Evolutionary conservation across 2,329 filamentous ascomycete genomes (phyloP).

Genomic region (Aspergillus aculeatinus): DNA sequence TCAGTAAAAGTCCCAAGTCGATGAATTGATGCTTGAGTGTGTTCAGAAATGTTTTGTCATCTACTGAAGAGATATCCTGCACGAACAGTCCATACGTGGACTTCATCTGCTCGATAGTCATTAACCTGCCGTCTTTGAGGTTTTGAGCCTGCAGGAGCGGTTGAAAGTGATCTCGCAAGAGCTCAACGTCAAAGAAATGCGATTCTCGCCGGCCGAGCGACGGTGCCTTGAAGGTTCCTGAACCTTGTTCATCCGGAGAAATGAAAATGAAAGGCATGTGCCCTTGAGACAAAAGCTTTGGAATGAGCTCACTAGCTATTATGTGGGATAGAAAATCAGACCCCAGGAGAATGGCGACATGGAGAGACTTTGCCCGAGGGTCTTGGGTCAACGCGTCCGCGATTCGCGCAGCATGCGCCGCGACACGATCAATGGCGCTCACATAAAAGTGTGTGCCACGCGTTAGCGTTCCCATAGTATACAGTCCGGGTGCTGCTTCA

Average conservation of each 20-base stretch:
- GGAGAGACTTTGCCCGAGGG: slow-evolving; percentile 3
- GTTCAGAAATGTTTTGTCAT: not conserved
- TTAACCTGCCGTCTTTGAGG: not conserved
- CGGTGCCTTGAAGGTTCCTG: not conserved
- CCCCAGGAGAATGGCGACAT: slow-evolving; percentile 12
- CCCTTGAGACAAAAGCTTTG: slow-evolving; percentile 9
- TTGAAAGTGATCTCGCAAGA: slow-evolving; percentile 4
- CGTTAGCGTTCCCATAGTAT: slow-evolving; percentile 12
- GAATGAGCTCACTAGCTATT: slow-evolving; percentile 9
- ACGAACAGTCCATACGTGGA: slow-evolving; percentile 7
- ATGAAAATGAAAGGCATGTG: slow-evolving; percentile 15
- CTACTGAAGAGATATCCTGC: not conserved
- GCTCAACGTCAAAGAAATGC: slow-evolving; percentile 8
- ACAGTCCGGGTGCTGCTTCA: slow-evolving; percentile 6
- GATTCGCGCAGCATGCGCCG: slow-evolving; percentile 10
- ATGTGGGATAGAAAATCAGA: slow-evolving; percentile 10
- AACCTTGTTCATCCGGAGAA: not conserved
- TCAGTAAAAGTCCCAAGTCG: slow-evolving; percentile 10
- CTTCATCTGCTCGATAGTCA: slow-evolving; percentile 3
- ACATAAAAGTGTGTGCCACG: slow-evolving; percentile 13
- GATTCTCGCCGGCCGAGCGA: slow-evolving; percentile 7
- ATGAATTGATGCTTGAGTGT: slow-evolving; percentile 6
- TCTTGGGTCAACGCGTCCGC: slow-evolving; percentile 11
- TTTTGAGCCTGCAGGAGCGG: not conserved
- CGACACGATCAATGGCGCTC: slow-evolving; percentile 11